Evolutionary conservation across 192 early-diverging fungal species (phyloP), one percentile per base, ranked within the genome.

Genomic region (Rhizophagus clarus): DNA sequence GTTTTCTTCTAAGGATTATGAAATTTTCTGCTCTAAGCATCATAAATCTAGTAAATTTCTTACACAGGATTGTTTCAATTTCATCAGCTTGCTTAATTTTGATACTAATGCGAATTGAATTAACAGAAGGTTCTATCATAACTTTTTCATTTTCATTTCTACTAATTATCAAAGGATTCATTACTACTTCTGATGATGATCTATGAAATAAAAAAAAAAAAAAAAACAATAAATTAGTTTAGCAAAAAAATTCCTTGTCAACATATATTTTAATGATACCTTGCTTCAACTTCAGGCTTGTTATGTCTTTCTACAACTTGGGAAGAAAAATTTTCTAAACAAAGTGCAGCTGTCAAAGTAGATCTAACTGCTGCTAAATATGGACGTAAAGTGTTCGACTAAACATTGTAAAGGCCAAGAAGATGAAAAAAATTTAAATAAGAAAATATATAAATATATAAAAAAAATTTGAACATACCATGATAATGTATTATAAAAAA

Each of bases 11-110:
- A 60, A 99, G 87, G 81, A 99, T 94, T 42, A 97, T 89, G 90
- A 99, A 99, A 88, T 88, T 96, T 81, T 99, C 97, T 24, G 97
- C 97, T 62, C 97, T 91, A 90, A 96, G 89, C 93, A 95, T 99
- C 86, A 99, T 84, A 88, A 99, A 99, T 61, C 97, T 91, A n/a
- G 97, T 96, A 79, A 99, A 97, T 84, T 97, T 96, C 88, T 98
- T 96, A 71, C 94, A 94, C 79, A 99, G 80, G 73, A 99, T 95
- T 24, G 93, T 87, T 82, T 99, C 97, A 71, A 97, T 95, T 63
- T 99, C 97, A 87, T 99, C 97, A 4, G 96, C 96, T 87, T 99
- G 96, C 85, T 99, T 99, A 84, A 99, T 96, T 32, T 93, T 93
- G 80, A 99, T 99, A 82, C 91, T 94, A 77, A 99, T 87, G 67